Percentiles rank a stretch among this genome's conserved stretches.
Evolutionary conservation across 805 yeast species (phyloP).

Genomic region (Ogataea nitratoaversa): DNA sequence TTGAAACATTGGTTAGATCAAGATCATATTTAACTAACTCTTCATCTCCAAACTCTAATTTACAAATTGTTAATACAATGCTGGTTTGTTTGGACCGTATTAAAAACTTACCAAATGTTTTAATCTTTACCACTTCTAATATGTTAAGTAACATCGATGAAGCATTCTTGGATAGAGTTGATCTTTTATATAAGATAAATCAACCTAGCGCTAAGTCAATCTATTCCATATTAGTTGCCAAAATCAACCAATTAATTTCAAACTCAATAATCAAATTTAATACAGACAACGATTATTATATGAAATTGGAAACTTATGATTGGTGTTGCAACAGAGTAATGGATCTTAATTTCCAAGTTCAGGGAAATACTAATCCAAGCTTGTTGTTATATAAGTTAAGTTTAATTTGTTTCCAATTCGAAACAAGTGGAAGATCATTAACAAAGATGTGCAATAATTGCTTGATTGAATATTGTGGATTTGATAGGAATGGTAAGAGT

Average conservation of each 20-base stretch:
- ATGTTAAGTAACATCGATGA: conserved; percentile 34
- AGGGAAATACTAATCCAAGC: not conserved
- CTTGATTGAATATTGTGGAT: conserved; percentile 3
- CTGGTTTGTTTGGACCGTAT: conserved; percentile 38
- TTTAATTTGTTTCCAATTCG: conserved; percentile 2
- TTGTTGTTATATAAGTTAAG: conserved; percentile 8
- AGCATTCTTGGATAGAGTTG: conserved; percentile 43
- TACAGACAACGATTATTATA: not conserved
- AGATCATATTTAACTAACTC: conserved; percentile 32
- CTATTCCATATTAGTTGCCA: conserved; percentile 26
- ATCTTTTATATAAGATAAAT: conserved; percentile 32
- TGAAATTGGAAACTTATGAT: not conserved
- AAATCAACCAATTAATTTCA: conserved; percentile 14
- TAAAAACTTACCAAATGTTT: conserved; percentile 31
- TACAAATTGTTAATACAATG: conserved; percentile 41
- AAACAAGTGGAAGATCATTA: conserved; percentile 11
- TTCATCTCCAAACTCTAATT: conserved; percentile 33
- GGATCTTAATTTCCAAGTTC: not conserved
- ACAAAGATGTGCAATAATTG: conserved; percentile 6
- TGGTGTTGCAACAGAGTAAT: not conserved
- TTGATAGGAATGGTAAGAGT: not conserved
- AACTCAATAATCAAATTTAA: not conserved
- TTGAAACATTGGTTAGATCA: conserved; percentile 42
- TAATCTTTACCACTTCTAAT: conserved; percentile 40
- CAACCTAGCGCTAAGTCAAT: conserved; percentile 32